These are phyloP conservation scores for Rhodocollybia butyracea DNA, from an alignment of 768 basidiomycete genomes.

Conservation along the genomic window DNA sequence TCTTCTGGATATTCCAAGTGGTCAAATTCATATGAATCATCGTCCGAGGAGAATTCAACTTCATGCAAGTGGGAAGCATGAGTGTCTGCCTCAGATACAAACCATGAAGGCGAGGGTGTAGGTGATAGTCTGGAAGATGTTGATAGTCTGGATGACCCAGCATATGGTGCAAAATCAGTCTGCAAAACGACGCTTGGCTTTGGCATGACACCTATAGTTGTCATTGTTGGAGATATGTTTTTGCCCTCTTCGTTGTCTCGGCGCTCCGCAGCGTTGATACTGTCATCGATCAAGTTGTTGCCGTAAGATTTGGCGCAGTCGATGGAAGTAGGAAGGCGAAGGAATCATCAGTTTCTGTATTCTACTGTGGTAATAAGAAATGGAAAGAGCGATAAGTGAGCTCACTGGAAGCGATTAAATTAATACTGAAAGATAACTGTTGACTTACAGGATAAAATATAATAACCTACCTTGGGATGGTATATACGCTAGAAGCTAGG, in stretches of 20 bases:
- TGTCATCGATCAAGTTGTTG: too few relatives aligned
- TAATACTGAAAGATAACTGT: too few relatives aligned
- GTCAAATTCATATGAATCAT: conserved; percentile 32
- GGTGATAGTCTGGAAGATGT: background rate
- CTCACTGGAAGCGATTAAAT: too few relatives aligned
- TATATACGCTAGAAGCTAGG: too few relatives aligned
- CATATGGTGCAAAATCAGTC: background rate
- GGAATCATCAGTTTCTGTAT: too few relatives aligned
- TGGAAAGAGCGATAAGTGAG: too few relatives aligned
- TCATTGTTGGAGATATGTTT: conserved; percentile 29
- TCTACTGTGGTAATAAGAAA: too few relatives aligned
- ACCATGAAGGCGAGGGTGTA: background rate
- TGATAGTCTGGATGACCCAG: background rate
- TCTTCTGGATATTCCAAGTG: conserved; percentile 27
- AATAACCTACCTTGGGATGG: too few relatives aligned
- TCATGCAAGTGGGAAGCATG: conserved; percentile 1
- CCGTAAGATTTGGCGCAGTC: too few relatives aligned
- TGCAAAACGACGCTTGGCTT: conserved; percentile 44
- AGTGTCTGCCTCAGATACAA: conserved; percentile 9
- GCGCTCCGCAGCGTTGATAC: conserved; percentile 19
- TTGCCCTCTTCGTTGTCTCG: conserved; percentile 15
- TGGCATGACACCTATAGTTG: conserved; percentile 46
- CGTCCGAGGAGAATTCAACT: conserved; percentile 44
- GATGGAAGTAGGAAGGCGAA: too few relatives aligned
- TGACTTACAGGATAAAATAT: too few relatives aligned